These are phyloP conservation scores for Fusarium verticillioides DNA, from an alignment of 2,329 filamentous ascomycete genomes.

Conservation along the genomic window DNA sequence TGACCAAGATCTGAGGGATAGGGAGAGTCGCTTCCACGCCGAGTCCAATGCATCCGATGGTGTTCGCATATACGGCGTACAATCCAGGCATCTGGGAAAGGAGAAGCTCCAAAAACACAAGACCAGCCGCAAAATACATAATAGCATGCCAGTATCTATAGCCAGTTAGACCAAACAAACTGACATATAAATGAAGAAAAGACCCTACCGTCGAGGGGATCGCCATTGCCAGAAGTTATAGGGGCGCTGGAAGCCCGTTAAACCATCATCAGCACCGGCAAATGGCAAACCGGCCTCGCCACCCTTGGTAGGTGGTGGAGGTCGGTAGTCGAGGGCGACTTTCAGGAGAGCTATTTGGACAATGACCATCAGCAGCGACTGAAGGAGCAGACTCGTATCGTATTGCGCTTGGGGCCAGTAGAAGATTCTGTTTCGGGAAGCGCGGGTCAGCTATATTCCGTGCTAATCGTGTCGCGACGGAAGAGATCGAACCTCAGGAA, in stretches of 20 bases:
- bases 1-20: conserved; percentile 80
- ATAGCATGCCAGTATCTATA: conserved; percentile 81
- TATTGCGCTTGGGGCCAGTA: conserved; percentile 76
- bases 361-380: conserved; percentile 72
- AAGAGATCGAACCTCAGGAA: conserved; percentile 64
- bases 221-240: conserved; percentile 89
- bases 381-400: conserved; percentile 70
- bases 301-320: conserved; percentile 67
- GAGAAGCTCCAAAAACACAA: conserved; percentile 74
- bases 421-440: conserved; percentile 64
- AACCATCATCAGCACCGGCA: conserved; percentile 58
- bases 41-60: conserved; percentile 80
- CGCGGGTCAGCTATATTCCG: conserved; percentile 31
- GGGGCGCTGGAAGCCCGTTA: conserved; percentile 63
- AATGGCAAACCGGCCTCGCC: conserved; percentile 73
- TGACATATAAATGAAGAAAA: background rate
- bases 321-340: conserved; percentile 75
- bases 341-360: conserved; percentile 74
- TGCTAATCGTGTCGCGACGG: background rate
- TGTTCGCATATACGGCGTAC: conserved; percentile 72
- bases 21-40: conserved; percentile 84
- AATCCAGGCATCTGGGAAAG: conserved; percentile 66
- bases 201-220: conserved; percentile 70
- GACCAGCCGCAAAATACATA: conserved; percentile 70
- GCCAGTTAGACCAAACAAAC: conserved; percentile 8